phyloP scores from a whole-genome alignment of 2,329 filamentous ascomycete species.

The Colletotrichum ledebouriae region DNA sequence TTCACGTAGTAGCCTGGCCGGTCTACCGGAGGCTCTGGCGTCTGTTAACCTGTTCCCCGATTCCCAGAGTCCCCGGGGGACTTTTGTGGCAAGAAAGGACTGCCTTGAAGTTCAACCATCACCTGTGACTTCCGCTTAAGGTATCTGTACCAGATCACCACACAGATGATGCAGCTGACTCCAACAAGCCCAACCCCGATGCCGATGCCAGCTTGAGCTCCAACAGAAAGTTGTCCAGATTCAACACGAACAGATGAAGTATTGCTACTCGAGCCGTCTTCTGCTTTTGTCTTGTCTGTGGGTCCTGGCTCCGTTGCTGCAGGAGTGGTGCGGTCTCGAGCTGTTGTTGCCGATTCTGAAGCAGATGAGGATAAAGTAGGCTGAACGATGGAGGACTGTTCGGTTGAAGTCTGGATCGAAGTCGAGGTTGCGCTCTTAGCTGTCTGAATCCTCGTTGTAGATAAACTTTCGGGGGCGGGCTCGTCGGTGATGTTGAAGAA shows the following conservation, averaged over 20 bases:
- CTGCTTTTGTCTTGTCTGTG: neutral
- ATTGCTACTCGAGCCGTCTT: neutral
- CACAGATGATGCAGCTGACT: constrained; percentile 14
- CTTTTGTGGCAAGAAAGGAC: neutral
- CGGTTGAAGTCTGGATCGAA: accelerated
- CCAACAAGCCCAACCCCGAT: constrained; percentile 6
- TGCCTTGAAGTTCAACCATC: neutral
- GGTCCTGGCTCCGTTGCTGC: neutral
- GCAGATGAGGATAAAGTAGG: neutral
- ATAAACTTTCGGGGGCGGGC: neutral
- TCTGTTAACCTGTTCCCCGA: neutral
- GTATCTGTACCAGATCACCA: neutral
- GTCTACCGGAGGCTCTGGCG: neutral
- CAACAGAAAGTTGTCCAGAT: neutral
- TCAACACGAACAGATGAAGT: neutral
- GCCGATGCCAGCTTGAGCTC: constrained; percentile 25
- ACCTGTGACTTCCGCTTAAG: constrained; percentile 4
- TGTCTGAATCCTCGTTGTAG: neutral
- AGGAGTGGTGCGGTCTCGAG: neutral
- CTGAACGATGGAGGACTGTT: neutral
- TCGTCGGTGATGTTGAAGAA: constrained; percentile 45
- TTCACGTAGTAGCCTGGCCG: constrained; percentile 10
- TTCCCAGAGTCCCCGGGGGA: neutral
- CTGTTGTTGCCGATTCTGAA: accelerated
- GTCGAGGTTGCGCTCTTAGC: neutral